These are phyloP conservation scores for Centaurea solstitialis DNA, from an alignment of 129 eudicot species.

Conservation along the genomic window DNA sequence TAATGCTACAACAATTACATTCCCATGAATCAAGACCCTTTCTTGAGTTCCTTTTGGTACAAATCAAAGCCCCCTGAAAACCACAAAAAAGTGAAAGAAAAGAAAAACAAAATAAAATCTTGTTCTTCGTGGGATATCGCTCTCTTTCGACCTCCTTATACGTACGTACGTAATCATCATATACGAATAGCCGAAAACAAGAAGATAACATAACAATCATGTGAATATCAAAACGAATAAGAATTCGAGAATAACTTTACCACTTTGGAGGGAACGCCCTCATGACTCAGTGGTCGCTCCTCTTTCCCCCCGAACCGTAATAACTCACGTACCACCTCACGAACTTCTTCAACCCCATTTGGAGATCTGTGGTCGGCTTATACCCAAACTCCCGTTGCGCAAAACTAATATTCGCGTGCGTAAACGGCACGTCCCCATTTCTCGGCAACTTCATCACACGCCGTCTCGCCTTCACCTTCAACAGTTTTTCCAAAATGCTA, in stretches of 20 bases:
- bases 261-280: background rate
- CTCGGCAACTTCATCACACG: slow-evolving; percentile 53
- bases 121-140: slow-evolving; percentile 37
- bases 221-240: slow-evolving; percentile 51
- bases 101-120: slow-evolving; percentile 23
- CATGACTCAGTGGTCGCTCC: slow-evolving; percentile 49
- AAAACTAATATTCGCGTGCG: slow-evolving; percentile 51
- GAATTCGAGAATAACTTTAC: slow-evolving; percentile 47
- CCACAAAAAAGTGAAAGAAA: slow-evolving; percentile 20
- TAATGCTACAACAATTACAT: slow-evolving; percentile 57
- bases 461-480: slow-evolving; percentile 48
- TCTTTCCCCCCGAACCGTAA: slow-evolving; percentile 57
- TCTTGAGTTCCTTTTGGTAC: slow-evolving; percentile 37
- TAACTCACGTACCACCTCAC: slow-evolving; percentile 54
- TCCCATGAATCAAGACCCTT: slow-evolving; percentile 29
- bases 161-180: slow-evolving; percentile 37
- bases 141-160: slow-evolving; percentile 30
- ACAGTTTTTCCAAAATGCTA: slow-evolving; percentile 41
- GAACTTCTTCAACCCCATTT: slow-evolving; percentile 49
- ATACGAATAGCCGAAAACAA: slow-evolving; percentile 39
- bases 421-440: slow-evolving; percentile 55
- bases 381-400: slow-evolving; percentile 54
- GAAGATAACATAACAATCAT: slow-evolving; percentile 49
- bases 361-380: slow-evolving; percentile 50
- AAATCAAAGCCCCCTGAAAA: slow-evolving; percentile 30